Base-by-base conservation (phyloP, 805 yeast genomes). In the Kuraishia ogatae region DNA sequence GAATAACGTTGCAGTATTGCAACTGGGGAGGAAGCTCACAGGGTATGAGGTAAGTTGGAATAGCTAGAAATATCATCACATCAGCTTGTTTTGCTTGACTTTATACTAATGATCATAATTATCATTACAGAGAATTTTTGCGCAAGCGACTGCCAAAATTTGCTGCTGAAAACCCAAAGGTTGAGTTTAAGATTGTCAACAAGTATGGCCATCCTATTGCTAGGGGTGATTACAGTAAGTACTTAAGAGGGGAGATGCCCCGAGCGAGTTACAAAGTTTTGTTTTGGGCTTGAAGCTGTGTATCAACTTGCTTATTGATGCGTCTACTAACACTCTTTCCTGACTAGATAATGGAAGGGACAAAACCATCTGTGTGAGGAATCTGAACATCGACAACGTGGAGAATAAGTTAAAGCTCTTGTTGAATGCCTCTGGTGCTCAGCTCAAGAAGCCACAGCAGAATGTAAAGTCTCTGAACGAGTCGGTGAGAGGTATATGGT, bases 401-500 rank as follows among this genome's bases (percentile, higher is more conserved):
- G 78, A 79, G 55, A 76, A 82, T 59, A 89, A 89, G 68, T 71
- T 91, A 55, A 72, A 79, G 23, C 75, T 87, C 51, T 71, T 87
- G 63, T 74, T 80, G 58, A 87, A 85, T 66, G 74, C 91, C 26
- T 79, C 87, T 51, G 97, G 97, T 53, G 77, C 73, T 35, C 73
- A 73, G 56, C 66, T 85, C 54, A 69, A 73, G 60, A 84, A 83
- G 64, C 87, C 87, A 69, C 82, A 75, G 61, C 84, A 88, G 66
- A 86, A 89, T 56, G 98, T 94, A 39, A 80, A 83, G 69, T 85
- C 96, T 48, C 71, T 79, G 58, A 94, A 93, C 67, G 81, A 79
- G 54, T 84, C 96, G 55, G 91, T 93, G 19, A 87, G 99, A 78
- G 99, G 99, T 65, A 79, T 94, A 52, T 94, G 99, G 99, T 91